Base-by-base conservation (phyloP, 768 basidiomycete species). In the Glaciozyma antarctica region DNA sequence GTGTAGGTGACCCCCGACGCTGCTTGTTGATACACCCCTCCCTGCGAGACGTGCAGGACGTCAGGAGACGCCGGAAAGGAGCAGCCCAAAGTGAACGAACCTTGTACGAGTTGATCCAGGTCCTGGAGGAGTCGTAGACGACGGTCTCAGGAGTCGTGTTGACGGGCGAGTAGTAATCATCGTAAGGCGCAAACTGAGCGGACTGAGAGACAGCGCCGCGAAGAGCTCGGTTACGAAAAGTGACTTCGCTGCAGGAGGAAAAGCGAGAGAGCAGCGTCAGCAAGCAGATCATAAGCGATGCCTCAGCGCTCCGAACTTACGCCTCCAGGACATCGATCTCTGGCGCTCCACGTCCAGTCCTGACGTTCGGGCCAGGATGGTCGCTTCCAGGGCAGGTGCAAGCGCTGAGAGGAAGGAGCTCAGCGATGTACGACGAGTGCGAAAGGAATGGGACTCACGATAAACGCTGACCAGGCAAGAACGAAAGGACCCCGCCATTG, bases 331-430 rank as follows among this genome's bases (percentile, higher is more conserved):
- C 63, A 58, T 74, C 73, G 51, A 74, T 71, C 79, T 97, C 93
- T 2, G 93, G 93, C 1, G 86, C 88, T 44, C 85, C 85, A 58
- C 93, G 83, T 10, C 85, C 85, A 21, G 78, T 78, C n/a, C 76
- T 80, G 62, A 81, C 80, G 49, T 72, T 80, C 3, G 93, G 93
- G 16, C 93, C 93, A 3, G 93, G 93, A 74, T 97, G 93, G 71
- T 93, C 91, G n/a, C 26, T 49, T 21, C 84, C 85, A 0, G 87
- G 78, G 73, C 93, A 97, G 7, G 90, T 93, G 75, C 93, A 97
- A 3, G 90, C 64, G 3, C 66, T 70, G 62, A 13, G 26, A 19
- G 12, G 24, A 32, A 49, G 30, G 38, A 48, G 1, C 24, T 51
- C 32, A 44, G 38, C 3, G 26, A 7, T 54, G 24, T 5, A 17